phyloP scores from a whole-genome alignment of 768 basidiomycete species.

The Mycena sanguinolenta region DNA sequence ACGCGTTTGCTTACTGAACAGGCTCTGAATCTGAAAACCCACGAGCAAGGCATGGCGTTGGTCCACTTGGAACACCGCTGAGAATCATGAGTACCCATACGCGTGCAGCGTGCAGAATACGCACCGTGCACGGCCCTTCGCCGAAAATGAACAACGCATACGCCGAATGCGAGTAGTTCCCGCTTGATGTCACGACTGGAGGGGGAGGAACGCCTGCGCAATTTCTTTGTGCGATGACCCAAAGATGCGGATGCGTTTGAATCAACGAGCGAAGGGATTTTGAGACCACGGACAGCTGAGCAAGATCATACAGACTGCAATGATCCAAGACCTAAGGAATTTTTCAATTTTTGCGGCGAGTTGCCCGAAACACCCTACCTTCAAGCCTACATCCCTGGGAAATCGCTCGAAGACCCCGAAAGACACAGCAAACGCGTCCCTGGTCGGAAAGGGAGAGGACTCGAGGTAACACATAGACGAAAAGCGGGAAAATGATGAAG shows the following conservation, averaged over 20 bases:
- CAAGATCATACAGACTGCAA: conserved; percentile 30
- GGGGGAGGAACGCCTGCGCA: conserved; percentile 1
- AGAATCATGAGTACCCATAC: neutral
- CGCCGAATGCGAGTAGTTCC: conserved; percentile 18
- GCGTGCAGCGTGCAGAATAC: neutral
- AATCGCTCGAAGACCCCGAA: conserved; percentile 5
- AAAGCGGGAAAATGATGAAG: too few relatives aligned
- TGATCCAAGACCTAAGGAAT: too few relatives aligned
- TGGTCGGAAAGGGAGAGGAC: neutral
- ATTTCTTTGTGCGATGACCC: conserved; percentile 3
- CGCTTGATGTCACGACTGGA: conserved; percentile 13
- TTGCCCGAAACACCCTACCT: too few relatives aligned
- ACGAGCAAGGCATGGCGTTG: neutral
- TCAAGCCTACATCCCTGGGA: neutral
- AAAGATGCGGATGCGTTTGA: neutral
- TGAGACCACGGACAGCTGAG: conserved; percentile 6
- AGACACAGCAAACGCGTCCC: neutral
- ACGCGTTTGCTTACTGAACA: neutral
- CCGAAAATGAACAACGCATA: conserved; percentile 27
- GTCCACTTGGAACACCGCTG: conserved; percentile 26
- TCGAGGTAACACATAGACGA: neutral
- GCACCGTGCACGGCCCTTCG: conserved; percentile 20
- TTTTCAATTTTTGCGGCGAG: neutral
- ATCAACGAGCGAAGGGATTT: conserved; percentile 10
- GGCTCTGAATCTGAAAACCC: conserved; percentile 4